Evolutionary conservation across 805 yeast genomes (phyloP), one percentile per base, ranked within the genome.

Genomic region (Dipodascus albidus): DNA sequence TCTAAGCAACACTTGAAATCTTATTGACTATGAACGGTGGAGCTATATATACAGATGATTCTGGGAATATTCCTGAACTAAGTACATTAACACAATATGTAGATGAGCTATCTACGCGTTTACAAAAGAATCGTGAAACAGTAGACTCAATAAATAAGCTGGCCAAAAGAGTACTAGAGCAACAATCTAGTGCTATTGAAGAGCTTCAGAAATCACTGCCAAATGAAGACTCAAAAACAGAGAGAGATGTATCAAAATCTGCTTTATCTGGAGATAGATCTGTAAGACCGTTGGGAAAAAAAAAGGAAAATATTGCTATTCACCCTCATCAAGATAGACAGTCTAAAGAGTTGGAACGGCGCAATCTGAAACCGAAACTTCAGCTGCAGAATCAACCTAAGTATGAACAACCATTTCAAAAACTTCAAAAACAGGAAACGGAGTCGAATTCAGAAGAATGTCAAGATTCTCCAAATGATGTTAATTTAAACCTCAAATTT

Each of bases 41-140:
- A 14, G 44, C 44, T 6, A 38, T 38, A 38, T 38, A 11, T 38
- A 38, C 44, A 38, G 44, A 38, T 14, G 44, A 38, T 14, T 38
- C 44, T 11, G 44, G 44, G n/a, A 38, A 38, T 14, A 38, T 38
- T 17, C 49, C 51, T 21, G 54, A 49, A 11, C 31, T 54, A 38
- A 53, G 52, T 15, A 50, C 23, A 15, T 59, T 65, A 4, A 60
- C 65, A 2, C 54, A 53, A 42, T 59, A 64, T 22, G 63, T 65
- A 51, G 59, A 63, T 19, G 67, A 63, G 55, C 61, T 66, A 41
- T 52, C 58, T 21, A 24, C 50, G 19, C 62, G 56, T 2, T 58
- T 66, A 20, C 53, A 56, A 52, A 54, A 55, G 41, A 60, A 65
- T 15, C 47, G 57, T 1, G 63, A 62, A 24, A 57, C 63, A 1